Base-by-base conservation (phyloP, 495 filamentous ascomycete genomes). In the Hamigera avellanea region DNA sequence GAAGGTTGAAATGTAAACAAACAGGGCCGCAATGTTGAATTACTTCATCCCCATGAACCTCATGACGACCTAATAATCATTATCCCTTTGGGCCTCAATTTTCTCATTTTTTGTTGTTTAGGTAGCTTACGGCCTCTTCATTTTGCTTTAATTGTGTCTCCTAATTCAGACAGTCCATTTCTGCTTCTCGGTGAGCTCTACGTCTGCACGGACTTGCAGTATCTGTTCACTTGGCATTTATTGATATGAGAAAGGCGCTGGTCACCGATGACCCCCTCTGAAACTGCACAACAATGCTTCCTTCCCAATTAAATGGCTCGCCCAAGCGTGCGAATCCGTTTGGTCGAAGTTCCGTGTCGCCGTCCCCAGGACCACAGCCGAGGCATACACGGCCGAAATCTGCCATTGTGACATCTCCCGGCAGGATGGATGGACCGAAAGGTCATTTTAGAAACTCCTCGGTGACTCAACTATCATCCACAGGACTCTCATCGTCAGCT, bases 311-410 rank as follows among this genome's bases (percentile, higher is more conserved):
- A 21, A 67, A 65, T 47, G 55, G 50, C 49, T 61, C 66, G 45
- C 59, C 61, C 41, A 72, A 75, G 72, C 81, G 86, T 44, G 82
- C 76, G 51, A 88, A 80, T 64, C 81, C 81, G 3, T 93, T 93
- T 53, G 59, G 50, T 26, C 73, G 67, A 57, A 76, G 62, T 39
- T 77, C 83, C 2, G 61, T 64, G 8, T 78, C 74, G 1, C 66
- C 78, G 18, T 80, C 80, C 21, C 69, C 82, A 34, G 62, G 53
- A 35, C 57, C 64, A 16, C 58, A 60, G 32, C 56, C 57, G 26
- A 48, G 40, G 40, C 43, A 50, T 36, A 52, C 63, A 33, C 67
- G 86, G 40, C 83, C 86, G 0, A 86, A 83, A 50, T 93, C 86
- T 1, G 69, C 72, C 13, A 61, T 87, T 18, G 66, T 85, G 32